These are phyloP conservation scores for Calonectria montana DNA, from an alignment of 2,329 filamentous ascomycete genomes.

Conservation along the genomic window DNA sequence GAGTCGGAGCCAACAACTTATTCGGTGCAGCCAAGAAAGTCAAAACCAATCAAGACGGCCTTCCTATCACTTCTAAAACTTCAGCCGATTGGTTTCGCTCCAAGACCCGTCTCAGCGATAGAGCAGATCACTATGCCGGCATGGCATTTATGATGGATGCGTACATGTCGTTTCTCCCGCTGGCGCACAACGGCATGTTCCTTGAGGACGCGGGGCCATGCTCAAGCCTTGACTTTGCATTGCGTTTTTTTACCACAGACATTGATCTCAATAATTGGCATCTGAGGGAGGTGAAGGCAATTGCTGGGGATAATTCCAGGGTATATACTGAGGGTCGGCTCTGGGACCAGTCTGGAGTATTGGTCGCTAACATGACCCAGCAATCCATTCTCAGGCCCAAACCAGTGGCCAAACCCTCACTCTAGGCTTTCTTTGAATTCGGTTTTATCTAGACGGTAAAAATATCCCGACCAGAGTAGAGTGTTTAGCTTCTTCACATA, in stretches of 20 bases:
- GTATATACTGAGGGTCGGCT: neutral
- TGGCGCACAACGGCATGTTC: neutral
- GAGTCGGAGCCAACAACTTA: neutral
- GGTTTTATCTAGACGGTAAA: neutral
- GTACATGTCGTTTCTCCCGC: neutral
- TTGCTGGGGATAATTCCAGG: neutral
- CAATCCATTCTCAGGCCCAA: neutral
- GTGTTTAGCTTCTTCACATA: neutral
- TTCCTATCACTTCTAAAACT: neutral
- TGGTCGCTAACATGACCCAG: neutral
- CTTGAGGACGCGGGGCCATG: neutral
- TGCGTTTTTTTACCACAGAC: neutral
- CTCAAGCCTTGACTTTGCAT: neutral
- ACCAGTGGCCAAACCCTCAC: neutral
- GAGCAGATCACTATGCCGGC: neutral
- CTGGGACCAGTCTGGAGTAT: neutral
- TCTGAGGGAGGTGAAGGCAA: neutral
- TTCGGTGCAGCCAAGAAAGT: neutral
- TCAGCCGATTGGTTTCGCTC: neutral
- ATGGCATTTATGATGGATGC: slow-evolving; percentile 6
- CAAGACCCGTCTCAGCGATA: neutral
- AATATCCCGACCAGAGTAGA: neutral
- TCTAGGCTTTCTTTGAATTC: neutral
- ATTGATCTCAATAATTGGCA: neutral
- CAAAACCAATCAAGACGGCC: neutral